Evolutionary conservation across 2,329 filamentous ascomycete species (phyloP).

Genomic region (Exophiala lecanii-corni): DNA sequence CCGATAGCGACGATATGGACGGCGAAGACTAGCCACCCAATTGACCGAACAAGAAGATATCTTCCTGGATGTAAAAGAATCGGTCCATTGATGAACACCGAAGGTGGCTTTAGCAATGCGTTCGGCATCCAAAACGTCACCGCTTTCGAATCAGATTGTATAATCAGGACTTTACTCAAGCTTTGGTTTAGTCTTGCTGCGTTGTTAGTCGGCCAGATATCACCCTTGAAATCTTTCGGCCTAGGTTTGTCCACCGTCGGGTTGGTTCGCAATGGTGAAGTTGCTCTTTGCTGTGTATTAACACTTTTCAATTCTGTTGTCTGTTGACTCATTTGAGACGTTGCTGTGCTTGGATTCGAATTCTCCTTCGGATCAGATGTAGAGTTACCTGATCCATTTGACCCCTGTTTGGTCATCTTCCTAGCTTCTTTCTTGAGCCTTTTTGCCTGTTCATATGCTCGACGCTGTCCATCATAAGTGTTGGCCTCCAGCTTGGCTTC

Average conservation of each 20-base stretch:
- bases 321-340: not conserved
- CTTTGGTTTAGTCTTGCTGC: slow-evolving; percentile 1
- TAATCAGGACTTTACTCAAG: slow-evolving; percentile 16
- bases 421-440: not conserved
- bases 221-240: not conserved
- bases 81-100: slow-evolving; percentile 14
- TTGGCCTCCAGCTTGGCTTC: not conserved
- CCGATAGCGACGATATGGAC: slow-evolving; percentile 22
- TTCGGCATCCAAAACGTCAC: slow-evolving; percentile 20
- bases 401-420: not conserved
- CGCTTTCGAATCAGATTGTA: slow-evolving; percentile 18
- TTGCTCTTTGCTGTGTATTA: no score
- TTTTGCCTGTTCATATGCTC: not conserved
- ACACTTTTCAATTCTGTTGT: not conserved
- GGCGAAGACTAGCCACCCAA: slow-evolving; percentile 21
- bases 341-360: not conserved
- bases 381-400: not conserved
- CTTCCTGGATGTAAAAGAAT: slow-evolving; percentile 8
- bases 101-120: slow-evolving; percentile 14
- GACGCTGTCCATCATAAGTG: not conserved
- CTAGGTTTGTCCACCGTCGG: not conserved
- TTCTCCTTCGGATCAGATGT: not conserved
- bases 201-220: slow-evolving; percentile 1
- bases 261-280: no score
- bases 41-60: slow-evolving; percentile 12